Evolutionary conservation across 2,329 filamentous ascomycete genomes (phyloP).

Genomic region (Ophiostoma triangulosporum): DNA sequence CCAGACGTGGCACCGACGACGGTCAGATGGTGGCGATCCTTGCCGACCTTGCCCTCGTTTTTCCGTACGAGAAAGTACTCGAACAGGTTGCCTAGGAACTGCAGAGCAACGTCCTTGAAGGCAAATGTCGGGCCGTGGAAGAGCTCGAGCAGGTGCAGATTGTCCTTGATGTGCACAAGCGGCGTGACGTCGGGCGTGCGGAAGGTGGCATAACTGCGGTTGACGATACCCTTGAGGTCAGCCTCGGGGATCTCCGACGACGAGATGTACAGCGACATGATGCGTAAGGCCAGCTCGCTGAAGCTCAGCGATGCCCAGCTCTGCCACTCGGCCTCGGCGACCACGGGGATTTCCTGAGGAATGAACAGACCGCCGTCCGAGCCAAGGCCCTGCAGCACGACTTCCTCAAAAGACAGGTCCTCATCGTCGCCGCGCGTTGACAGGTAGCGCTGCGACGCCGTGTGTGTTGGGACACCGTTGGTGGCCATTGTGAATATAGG

Average conservation of each 20-base stretch:
- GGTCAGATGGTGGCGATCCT: conserved; percentile 64
- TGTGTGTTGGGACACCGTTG: conserved; percentile 13
- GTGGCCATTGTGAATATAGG: conserved; percentile 7
- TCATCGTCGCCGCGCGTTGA: conserved; percentile 15
- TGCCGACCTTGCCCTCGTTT: conserved; percentile 54
- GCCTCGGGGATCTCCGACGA: conserved; percentile 63
- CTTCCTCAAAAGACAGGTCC: conserved; percentile 74
- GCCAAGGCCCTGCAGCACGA: conserved; percentile 79
- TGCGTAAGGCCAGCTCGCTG: conserved; percentile 66
- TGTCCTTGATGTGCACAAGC: conserved; percentile 57
- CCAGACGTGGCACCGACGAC: conserved; percentile 80
- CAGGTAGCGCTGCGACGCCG: conserved; percentile 16
- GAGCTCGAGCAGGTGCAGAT: conserved; percentile 78
- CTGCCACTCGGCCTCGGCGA: conserved; percentile 28
- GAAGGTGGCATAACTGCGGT: conserved; percentile 81
- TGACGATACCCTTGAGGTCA: conserved; percentile 73
- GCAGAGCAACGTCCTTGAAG: conserved; percentile 89
- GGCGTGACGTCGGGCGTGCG: conserved; percentile 67
- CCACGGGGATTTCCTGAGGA: conserved; percentile 61
- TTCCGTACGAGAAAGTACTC: conserved; percentile 70
- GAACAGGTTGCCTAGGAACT: conserved; percentile 92
- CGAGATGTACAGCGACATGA: conserved; percentile 82
- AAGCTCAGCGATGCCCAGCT: conserved; percentile 70
- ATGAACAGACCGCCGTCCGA: conserved; percentile 81
- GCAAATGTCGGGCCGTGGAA: conserved; percentile 94